Conservation (phyloP, 116 monocot species). For the Cymodocea nodosa region DNA sequence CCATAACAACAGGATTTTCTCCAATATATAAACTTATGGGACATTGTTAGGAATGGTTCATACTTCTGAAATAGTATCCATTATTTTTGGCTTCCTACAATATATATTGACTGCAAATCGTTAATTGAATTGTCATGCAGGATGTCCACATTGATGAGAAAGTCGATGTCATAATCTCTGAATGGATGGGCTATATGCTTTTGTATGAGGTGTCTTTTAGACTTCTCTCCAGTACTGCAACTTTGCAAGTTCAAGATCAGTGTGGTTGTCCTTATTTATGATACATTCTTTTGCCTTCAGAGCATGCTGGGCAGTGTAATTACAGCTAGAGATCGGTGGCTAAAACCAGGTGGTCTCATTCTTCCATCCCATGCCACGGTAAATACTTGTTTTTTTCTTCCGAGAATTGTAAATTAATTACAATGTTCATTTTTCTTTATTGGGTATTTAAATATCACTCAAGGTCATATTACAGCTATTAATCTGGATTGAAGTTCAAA, state of each 20-base stretch:
- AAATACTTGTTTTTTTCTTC: slow-evolving; percentile 7
- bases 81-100: not conserved
- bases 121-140: slow-evolving; percentile 19
- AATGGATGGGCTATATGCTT: slow-evolving; percentile 99
- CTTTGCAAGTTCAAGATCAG: not conserved
- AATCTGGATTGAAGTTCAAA: too few species aligned
- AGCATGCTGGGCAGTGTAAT: slow-evolving; percentile 95
- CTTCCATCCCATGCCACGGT: slow-evolving; percentile 99
- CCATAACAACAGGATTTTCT: not conserved
- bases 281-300: slow-evolving; percentile 24
- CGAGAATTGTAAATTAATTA: not conserved
- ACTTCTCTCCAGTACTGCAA: not conserved
- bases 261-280: slow-evolving; percentile 2
- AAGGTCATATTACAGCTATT: not conserved
- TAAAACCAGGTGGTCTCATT: slow-evolving; percentile 90
- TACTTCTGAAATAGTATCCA: not conserved
- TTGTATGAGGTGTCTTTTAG: slow-evolving; percentile 69
- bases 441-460: not conserved
- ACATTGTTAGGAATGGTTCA: not conserved
- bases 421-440: not conserved
- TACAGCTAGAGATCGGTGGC: slow-evolving; percentile 91
- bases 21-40: not conserved
- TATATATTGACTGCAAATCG: not conserved
- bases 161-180: slow-evolving; percentile 98
- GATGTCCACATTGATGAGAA: slow-evolving; percentile 75